Evolutionary conservation across 202 grass and related monocot genomes (phyloP).

Genomic region (Zizania palustris): DNA sequence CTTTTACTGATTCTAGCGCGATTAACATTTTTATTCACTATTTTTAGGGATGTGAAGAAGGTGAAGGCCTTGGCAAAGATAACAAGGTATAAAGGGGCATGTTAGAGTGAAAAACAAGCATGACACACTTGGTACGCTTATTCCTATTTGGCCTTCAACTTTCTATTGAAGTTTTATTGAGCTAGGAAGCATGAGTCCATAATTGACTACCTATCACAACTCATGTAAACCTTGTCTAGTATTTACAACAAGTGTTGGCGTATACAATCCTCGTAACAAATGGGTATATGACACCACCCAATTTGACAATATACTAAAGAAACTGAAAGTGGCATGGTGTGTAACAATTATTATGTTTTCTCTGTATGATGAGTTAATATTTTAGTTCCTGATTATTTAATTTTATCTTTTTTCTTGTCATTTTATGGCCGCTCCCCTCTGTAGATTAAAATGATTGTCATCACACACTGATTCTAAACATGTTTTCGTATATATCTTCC

Average conservation of each 20-base stretch:
- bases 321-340: slow-evolving; percentile 79
- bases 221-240: slow-evolving; percentile 1
- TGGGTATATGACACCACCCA: slow-evolving; percentile 91
- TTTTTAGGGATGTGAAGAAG: slow-evolving; percentile 93
- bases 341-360: slow-evolving; percentile 19
- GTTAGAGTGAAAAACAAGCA: slow-evolving; percentile 97
- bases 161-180: neutral
- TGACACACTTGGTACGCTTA: slow-evolving; percentile 67
- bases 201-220: neutral
- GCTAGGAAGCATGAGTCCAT: neutral
- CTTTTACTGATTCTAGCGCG: slow-evolving; percentile 22
- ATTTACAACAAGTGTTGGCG: slow-evolving; percentile 70
- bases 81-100: slow-evolving; percentile 95
- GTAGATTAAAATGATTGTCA: neutral
- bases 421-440: slow-evolving; percentile 5
- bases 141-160: neutral
- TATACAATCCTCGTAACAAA: slow-evolving; percentile 76
- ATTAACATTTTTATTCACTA: neutral
- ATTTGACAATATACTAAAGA: slow-evolving; percentile 96
- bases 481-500: neutral
- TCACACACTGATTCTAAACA: neutral
- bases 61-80: slow-evolving; percentile 98
- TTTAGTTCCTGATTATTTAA: slow-evolving; percentile 25
- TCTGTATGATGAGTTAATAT: slow-evolving; percentile 3
- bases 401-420: neutral